phyloP scores from a whole-genome alignment of 805 yeast genomes.

The Saturnispora saitoi region DNA sequence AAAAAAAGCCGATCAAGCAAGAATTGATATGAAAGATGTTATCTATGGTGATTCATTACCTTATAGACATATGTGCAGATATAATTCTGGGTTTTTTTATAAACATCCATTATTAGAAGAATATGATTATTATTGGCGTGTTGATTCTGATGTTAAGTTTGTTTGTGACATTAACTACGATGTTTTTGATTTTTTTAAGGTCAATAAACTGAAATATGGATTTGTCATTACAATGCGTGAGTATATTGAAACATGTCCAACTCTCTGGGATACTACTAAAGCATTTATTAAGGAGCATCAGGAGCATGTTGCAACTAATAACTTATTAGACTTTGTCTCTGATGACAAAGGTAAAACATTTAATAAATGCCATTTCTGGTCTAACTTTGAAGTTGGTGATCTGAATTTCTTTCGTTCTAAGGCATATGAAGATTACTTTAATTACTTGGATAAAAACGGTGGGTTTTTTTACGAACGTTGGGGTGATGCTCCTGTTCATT shows the following conservation, averaged over 20 bases:
- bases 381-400: slow-evolving; percentile 76
- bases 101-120: slow-evolving; percentile 62
- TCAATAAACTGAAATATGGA: slow-evolving; percentile 61
- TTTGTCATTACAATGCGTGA: slow-evolving; percentile 74
- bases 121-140: slow-evolving; percentile 92
- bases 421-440: slow-evolving; percentile 62
- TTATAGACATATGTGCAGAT: slow-evolving; percentile 86
- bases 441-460: slow-evolving; percentile 65
- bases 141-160: slow-evolving; percentile 74
- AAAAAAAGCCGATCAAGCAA: slow-evolving; percentile 47
- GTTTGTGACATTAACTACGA: slow-evolving; percentile 77
- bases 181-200: slow-evolving; percentile 71
- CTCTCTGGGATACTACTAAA: slow-evolving; percentile 68
- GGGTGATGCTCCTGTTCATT: slow-evolving; percentile 92
- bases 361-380: slow-evolving; percentile 84
- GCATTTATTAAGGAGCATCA: slow-evolving; percentile 52
- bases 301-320: slow-evolving; percentile 48
- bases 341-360: slow-evolving; percentile 60
- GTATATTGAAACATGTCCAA: slow-evolving; percentile 57
- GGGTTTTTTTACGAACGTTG: slow-evolving; percentile 87
- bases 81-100: slow-evolving; percentile 80
- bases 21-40: slow-evolving; percentile 44
- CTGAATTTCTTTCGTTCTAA: slow-evolving; percentile 64
- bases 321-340: slow-evolving; percentile 58
- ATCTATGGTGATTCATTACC: slow-evolving; percentile 58